Base-by-base conservation (phyloP, 2,329 filamentous ascomycete genomes). In the Arthroderma sp. region DNA sequence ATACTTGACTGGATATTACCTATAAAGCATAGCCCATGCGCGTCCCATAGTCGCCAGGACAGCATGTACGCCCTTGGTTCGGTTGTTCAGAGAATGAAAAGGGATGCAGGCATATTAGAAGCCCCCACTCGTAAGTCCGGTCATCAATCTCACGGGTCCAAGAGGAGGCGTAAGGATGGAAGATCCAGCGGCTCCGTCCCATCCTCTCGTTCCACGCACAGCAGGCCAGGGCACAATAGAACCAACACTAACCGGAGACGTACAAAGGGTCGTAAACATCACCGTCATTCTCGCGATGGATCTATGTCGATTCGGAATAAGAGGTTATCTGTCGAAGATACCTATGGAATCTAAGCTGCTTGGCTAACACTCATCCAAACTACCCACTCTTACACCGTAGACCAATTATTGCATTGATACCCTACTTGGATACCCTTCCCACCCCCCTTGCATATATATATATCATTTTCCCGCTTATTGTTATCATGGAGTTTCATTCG, bases 1-100 rank as follows among this genome's bases (percentile, higher is more conserved):
- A 62, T 83, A 1, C 60, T 85, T 13, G 87, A 95, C 59, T 97
- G 91, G 91, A 66, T 95, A 11, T 72, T 95, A 1, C 91, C 91
- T 0, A 69, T 95, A 35, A 81, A 77, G 58, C 78, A 81, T 59
- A 89, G 87, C 3, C 91, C 91, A 0, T 91, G 87, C 68, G 79
- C 79, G 54, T 79, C 81, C 56, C 86, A 91, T 64, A 82, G 82
- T 51, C 79, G 77, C 62, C 76, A 77, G 59, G 77, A 80, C 60
- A 84, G 86, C 64, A 81, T 87, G 58, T 94, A 86, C 67, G 77
- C 79, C 13, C 75, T 87, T 65, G 86, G 86, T 0, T 78, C 78
- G 2, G 74, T 82, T 2, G 76, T 91, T 2, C 71, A 79, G 31
- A 68, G 77, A 28, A 66, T 88, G 57, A 80, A 79, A 63, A 71